A percentile compares a stretch with the other conserved stretches of the same genome.
phyloP scores from a whole-genome alignment of 78 protist species.

The Chrysochromulina tobinii region DNA sequence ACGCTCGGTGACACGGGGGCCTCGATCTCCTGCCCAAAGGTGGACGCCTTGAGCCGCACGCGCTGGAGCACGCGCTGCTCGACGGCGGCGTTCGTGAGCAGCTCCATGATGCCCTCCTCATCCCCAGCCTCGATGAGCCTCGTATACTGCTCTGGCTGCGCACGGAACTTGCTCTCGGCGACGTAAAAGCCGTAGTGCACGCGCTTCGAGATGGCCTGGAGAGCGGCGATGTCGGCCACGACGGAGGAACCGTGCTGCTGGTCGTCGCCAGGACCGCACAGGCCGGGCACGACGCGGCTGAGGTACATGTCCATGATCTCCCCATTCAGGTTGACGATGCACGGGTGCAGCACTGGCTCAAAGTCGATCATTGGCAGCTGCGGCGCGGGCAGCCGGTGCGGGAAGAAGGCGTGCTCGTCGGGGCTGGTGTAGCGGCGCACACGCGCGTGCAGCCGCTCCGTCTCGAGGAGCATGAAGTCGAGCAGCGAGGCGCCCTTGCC shows the following conservation, averaged over 20 bases:
- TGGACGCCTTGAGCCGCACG: constrained; percentile 25
- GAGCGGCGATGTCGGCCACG: constrained; percentile 27
- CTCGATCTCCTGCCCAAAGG: not conserved
- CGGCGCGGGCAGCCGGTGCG: not conserved
- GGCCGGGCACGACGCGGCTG: not conserved
- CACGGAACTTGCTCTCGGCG: constrained; percentile 37
- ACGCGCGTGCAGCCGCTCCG: constrained; percentile 36
- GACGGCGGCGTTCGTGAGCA: constrained; percentile 50
- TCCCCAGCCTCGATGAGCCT: constrained; percentile 21
- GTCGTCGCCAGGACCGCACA: constrained; percentile 30
- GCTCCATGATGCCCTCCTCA: constrained; percentile 40
- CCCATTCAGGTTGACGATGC: constrained; percentile 18
- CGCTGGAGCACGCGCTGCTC: constrained; percentile 41
- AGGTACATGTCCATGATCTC: not conserved
- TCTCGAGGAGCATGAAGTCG: constrained; percentile 48
- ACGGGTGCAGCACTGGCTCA: constrained; percentile 1
- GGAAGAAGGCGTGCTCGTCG: constrained; percentile 47
- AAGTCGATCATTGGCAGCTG: not conserved
- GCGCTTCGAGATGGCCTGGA: constrained; percentile 57
- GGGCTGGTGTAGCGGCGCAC: constrained; percentile 50
- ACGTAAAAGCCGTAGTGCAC: constrained; percentile 50
- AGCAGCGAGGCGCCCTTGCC: not conserved
- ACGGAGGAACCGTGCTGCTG: constrained; percentile 37
- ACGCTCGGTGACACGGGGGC: not conserved
- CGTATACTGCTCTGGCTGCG: not conserved